phyloP scores from a whole-genome alignment of 805 yeast species.

The Starmerella ratchasimensis region DNA sequence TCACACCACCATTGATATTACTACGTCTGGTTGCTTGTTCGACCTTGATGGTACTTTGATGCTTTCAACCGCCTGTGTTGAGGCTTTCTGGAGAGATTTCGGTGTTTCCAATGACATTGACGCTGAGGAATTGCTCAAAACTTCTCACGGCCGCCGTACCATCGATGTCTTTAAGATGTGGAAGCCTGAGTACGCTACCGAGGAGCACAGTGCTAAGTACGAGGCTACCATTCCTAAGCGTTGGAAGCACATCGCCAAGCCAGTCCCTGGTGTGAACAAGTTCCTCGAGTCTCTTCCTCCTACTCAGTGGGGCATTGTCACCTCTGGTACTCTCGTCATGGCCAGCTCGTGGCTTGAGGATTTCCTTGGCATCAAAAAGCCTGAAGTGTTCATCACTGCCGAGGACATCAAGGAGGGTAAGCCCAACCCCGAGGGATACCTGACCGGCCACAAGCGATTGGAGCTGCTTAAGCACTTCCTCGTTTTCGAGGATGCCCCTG shows the following conservation, averaged over 20 bases:
- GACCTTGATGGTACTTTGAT: conserved; percentile 84
- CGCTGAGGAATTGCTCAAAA: conserved; percentile 55
- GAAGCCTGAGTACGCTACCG: conserved; percentile 62
- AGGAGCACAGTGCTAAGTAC: conserved; percentile 48
- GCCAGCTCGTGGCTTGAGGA: conserved; percentile 66
- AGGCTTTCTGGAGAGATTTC: conserved; percentile 67
- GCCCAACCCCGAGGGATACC: conserved; percentile 79
- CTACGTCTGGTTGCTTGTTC: conserved; percentile 43
- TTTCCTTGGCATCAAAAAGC: conserved; percentile 46
- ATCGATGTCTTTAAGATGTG: conserved; percentile 59
- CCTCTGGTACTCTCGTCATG: conserved; percentile 65
- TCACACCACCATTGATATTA: conserved; percentile 18
- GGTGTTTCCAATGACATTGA: conserved; percentile 55
- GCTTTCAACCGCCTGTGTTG: conserved; percentile 69
- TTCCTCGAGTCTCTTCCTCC: conserved; percentile 32
- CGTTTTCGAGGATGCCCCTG: conserved; percentile 81
- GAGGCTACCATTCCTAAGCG: conserved; percentile 59
- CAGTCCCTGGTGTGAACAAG: conserved; percentile 63
- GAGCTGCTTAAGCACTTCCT: conserved; percentile 29
- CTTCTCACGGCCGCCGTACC: conserved; percentile 75
- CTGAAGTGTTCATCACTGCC: conserved; percentile 69
- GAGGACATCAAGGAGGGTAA: conserved; percentile 67
- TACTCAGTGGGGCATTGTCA: conserved; percentile 67
- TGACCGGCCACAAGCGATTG: conserved; percentile 27
- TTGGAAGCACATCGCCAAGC: conserved; percentile 58